Conservation (phyloP, 179 eudicot species). For the Sideroxylon spinosum region DNA sequence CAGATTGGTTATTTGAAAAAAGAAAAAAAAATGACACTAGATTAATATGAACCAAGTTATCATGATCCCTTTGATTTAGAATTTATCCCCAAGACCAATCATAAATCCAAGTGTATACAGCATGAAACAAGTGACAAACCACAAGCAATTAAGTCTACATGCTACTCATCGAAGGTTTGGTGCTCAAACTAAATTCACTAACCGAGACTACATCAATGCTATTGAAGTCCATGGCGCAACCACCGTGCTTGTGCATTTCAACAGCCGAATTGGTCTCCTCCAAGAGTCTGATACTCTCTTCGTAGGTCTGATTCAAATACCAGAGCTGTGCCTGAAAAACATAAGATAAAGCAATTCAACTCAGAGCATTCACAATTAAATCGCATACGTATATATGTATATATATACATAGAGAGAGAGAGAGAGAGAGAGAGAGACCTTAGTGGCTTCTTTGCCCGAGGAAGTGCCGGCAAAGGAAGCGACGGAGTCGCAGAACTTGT, state of each 20-base stretch:
- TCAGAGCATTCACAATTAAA: neutral
- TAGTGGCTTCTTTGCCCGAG: constrained; percentile 57
- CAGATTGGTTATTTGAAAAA: neutral
- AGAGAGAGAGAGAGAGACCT: constrained; percentile 37
- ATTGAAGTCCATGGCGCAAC: constrained; percentile 52
- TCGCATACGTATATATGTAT: neutral
- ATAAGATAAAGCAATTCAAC: neutral
- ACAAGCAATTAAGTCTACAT: neutral
- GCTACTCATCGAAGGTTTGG: neutral
- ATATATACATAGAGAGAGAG: neutral
- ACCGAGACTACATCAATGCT: constrained; percentile 58
- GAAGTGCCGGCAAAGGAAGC: constrained; percentile 85
- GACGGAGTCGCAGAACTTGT: constrained; percentile 76
- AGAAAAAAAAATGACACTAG: neutral
- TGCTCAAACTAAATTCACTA: constrained; percentile 20
- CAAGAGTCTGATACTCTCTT: constrained; percentile 64
- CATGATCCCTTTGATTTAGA: neutral
- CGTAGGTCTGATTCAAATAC: constrained; percentile 58
- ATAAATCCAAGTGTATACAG: neutral
- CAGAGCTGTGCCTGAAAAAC: constrained; percentile 60
- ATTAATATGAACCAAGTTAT: neutral
- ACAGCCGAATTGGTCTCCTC: constrained; percentile 88
- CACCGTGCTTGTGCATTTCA: constrained; percentile 64
- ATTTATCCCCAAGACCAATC: neutral
- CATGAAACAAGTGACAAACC: neutral